phyloP scores from a whole-genome alignment of 129 eudicot species.

The Pulicaria dysenterica region DNA sequence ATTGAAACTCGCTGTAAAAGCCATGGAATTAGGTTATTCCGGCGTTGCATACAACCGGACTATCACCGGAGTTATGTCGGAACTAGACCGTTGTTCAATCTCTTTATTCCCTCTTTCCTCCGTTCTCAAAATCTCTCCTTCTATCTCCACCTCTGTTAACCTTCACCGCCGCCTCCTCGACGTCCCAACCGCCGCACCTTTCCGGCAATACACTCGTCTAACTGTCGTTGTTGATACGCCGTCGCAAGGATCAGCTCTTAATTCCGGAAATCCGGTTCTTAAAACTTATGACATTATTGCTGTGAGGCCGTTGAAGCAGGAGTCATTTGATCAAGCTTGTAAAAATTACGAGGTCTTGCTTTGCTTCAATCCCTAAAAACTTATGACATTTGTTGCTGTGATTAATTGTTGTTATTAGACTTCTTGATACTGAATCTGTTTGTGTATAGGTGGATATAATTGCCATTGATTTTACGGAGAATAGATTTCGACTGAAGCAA shows the following conservation, averaged over 20 bases:
- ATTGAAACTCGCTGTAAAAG: conserved; percentile 61
- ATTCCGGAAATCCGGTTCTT: conserved; percentile 72
- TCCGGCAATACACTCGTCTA: conserved; percentile 79
- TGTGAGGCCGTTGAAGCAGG: conserved; percentile 76
- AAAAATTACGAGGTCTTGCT: conserved; percentile 56
- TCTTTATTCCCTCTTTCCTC: conserved; percentile 57
- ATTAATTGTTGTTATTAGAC: neutral
- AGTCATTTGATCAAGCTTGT: conserved; percentile 71
- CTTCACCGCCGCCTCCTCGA: conserved; percentile 62
- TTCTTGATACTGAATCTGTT: conserved; percentile 31
- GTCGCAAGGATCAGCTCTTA: conserved; percentile 62
- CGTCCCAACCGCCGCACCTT: conserved; percentile 51
- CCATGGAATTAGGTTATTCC: conserved; percentile 82
- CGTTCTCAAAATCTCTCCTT: conserved; percentile 48
- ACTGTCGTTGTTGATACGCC: conserved; percentile 64
- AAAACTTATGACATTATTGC: conserved; percentile 80
- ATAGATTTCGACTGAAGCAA: conserved; percentile 80
- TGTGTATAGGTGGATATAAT: conserved; percentile 90
- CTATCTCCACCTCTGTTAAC: conserved; percentile 56
- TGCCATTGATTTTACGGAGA: conserved; percentile 77
- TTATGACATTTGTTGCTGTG: neutral
- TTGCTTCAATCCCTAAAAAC: neutral
- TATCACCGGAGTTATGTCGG: conserved; percentile 77
- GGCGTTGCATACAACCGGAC: conserved; percentile 80
- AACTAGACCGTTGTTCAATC: conserved; percentile 63